A percentile compares a stretch with the other conserved stretches of the same genome.
Conservation (phyloP, 2,329 filamentous ascomycete genomes). For the Microdochium bolleyi region DNA sequence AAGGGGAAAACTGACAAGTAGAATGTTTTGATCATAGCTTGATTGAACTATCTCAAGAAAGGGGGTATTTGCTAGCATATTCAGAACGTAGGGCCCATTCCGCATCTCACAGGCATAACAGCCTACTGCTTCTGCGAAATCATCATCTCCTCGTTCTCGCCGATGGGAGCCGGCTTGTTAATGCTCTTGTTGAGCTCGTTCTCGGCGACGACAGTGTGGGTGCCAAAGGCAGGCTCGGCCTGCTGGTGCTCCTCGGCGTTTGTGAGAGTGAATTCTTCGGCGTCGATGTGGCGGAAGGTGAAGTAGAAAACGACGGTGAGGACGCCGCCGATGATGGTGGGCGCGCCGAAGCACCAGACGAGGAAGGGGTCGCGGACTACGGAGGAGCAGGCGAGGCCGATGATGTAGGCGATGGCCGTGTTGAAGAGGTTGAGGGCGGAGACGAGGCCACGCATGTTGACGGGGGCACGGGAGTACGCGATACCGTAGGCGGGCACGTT, state of each 20-base stretch:
- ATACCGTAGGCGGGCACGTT: conserved; percentile 63
- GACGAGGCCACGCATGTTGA: conserved; percentile 75
- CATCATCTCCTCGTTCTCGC: conserved; percentile 24
- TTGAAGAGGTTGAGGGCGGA: conserved; percentile 62
- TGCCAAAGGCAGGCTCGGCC: conserved; percentile 33
- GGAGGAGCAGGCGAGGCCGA: conserved; percentile 40
- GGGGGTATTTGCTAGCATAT: too few relatives aligned
- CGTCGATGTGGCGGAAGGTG: conserved; percentile 16
- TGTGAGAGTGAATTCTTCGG: conserved; percentile 19
- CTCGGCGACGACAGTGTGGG: conserved; percentile 30
- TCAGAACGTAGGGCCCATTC: too few relatives aligned
- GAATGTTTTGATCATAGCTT: too few relatives aligned
- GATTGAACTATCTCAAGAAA: too few relatives aligned
- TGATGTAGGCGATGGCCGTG: conserved; percentile 59
- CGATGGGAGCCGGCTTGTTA: conserved; percentile 20
- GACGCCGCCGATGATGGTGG: conserved; percentile 17
- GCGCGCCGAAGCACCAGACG: conserved; percentile 38
- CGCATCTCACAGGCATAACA: too few relatives aligned
- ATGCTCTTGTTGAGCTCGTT: conserved; percentile 27
- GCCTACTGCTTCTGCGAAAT: conserved; percentile 23
- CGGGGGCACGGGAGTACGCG: conserved; percentile 69
- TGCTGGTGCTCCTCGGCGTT: conserved; percentile 47
- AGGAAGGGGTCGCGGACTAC: conserved; percentile 30
- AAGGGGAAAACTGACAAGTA: too few relatives aligned
- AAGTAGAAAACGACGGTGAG: conserved; percentile 18